Base-by-base conservation (phyloP, 805 yeast genomes). In the Saturnispora kantuleensis region DNA sequence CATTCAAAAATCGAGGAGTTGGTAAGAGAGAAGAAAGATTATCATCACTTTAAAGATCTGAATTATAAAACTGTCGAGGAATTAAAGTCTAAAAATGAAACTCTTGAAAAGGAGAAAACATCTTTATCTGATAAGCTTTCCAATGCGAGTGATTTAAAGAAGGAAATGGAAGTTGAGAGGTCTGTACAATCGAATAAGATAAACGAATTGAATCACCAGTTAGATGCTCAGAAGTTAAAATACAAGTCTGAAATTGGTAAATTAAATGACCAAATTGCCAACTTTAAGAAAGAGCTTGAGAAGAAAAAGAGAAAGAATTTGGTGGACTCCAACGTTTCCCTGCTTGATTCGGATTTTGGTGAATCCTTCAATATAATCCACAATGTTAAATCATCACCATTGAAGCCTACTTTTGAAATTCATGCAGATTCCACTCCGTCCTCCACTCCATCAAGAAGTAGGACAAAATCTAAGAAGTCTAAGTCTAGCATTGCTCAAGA, bases 361-460 rank as follows among this genome's bases (percentile, higher is more conserved):
- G 37, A 29, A 26, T 12, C 45, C 7, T 35, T 42, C 15, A 37
- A 15, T 15, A 31, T 28, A 3, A 32, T 13, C 12, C 37, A 16
- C 5, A 32, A 42, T 31, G n/a, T 42, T 11, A 31, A 26, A n/a
- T 43, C 46, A 11, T 43, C 46, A 1, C 46, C 46, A 1, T 2
- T 38, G 3, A 43, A 38, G 15, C 34, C 33, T 13, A 13, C 46
- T 7, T 43, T 43, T 38, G 42, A 43, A 7, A 43, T 43, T 28
- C 46, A 37, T 32, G 30, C 32, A 9, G 46, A 43, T 33, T 9
- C 15, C 10, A 34, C 46, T 12, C n/a, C 41, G 10, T 16, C 21
- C 37, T 38, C 38, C 4, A 30, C 21, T 32, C 26, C 30, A 41
- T 34, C 26, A 9, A 29, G 10, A 46, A 44, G 26, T 35, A 31